Conservation (phyloP, 345 rosid species). For the Eucalyptus cloeziana region DNA sequence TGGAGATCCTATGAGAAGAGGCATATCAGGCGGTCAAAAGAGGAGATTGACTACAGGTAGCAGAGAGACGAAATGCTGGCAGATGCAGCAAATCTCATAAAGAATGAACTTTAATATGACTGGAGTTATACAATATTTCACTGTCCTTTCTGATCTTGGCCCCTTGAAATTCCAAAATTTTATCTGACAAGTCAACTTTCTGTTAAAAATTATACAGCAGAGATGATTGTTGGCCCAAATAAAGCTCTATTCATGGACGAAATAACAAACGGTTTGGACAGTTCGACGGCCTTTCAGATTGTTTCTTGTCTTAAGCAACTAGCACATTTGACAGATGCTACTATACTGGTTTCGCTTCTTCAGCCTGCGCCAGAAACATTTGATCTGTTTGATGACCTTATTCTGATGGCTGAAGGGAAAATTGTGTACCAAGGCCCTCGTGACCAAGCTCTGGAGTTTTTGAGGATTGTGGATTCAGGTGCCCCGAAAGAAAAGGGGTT, state of each 20-base stretch:
- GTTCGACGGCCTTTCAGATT: constrained; percentile 57
- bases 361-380: constrained; percentile 63
- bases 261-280: constrained; percentile 59
- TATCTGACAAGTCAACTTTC: background rate
- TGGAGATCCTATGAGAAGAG: constrained; percentile 31
- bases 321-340: constrained; percentile 43
- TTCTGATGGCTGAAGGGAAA: constrained; percentile 54
- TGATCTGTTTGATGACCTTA: constrained; percentile 50
- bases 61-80: background rate
- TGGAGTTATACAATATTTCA: background rate
- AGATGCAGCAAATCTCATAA: background rate
- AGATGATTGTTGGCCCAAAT: constrained; percentile 59
- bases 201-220: constrained; percentile 21
- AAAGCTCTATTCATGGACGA: constrained; percentile 64
- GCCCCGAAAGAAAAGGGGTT: constrained; percentile 51
- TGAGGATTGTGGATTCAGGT: constrained; percentile 49
- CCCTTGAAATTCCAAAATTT: background rate
- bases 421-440: constrained; percentile 52
- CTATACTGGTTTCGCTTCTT: constrained; percentile 46
- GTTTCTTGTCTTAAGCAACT: constrained; percentile 40
- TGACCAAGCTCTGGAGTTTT: constrained; percentile 10
- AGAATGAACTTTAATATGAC: background rate
- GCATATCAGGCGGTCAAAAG: constrained; percentile 43
- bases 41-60: constrained; percentile 38
- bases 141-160: background rate